Evolutionary conservation across 208 protist genomes (phyloP), one percentile per base, ranked within the genome.

Genomic region (Leishmania lainsoni): DNA sequence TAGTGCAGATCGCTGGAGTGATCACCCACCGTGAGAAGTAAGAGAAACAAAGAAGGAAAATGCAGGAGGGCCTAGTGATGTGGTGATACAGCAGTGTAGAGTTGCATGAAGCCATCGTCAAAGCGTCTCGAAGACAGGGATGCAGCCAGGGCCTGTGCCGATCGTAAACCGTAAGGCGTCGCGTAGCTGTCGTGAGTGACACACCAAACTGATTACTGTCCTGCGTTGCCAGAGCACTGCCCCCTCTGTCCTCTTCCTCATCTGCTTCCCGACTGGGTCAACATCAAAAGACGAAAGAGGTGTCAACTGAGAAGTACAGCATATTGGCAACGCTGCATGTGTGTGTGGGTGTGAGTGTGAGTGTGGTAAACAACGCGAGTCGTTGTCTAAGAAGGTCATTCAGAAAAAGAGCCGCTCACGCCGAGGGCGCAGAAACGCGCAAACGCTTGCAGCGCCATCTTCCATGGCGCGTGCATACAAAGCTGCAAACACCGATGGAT

Each of bases 401-500:
- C 80, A 95, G 61, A 95, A 95, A 80, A 97, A 97, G 17, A 95
- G 81, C 54, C 74, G 76, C 80, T 95, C 86, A n/a, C 93, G 89
- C 16, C 83, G 86, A 16, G 73, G 61, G 0, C 91, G 89, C 48
- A 96, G 76, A 51, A 89, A 81, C 3, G 87, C 82, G 80, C 91
- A 95, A 32, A 96, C 85, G 32, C 79, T 75, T n/a, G 87, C 86
- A 69, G 84, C 87, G 2, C 93, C 93, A 22, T 85, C 90, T 68
- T 92, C 90, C 63, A 89, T 73, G 5, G 93, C 93, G 22, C 76
- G 80, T 3, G 68, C 63, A 84, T 92, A 96, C 14, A 96, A 14
- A 51, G 88, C 89, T 0, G 90, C 87, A 58, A 91, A 91, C 6
- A 95, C 85, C 6, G 80, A 71, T 4, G 89, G 89, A 51, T 95